These are phyloP conservation scores for Conringia planisiliqua DNA, from an alignment of 345 rosid species.

Conservation along the genomic window DNA sequence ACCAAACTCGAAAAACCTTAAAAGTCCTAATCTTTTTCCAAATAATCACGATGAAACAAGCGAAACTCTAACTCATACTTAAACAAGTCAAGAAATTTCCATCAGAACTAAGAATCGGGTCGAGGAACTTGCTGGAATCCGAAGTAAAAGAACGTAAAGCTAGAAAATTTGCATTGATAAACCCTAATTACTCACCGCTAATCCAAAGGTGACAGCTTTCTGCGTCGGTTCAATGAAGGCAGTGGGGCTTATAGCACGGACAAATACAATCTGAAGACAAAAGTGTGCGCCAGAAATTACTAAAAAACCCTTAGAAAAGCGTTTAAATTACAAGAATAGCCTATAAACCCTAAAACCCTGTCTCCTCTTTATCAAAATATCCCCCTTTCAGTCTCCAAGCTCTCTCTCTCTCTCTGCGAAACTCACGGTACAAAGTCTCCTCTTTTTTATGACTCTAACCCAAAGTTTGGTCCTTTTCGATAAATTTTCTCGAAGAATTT, in stretches of 20 bases:
- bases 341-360: slow-evolving; percentile 25
- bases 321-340: slow-evolving; percentile 1
- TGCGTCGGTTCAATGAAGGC: neutral
- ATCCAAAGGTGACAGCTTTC: slow-evolving; percentile 6
- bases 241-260: neutral
- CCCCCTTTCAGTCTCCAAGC: slow-evolving; percentile 2
- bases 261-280: neutral
- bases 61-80: neutral
- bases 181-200: slow-evolving; percentile 24
- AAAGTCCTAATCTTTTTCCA: neutral
- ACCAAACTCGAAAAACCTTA: neutral
- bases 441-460: neutral
- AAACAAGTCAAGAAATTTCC: neutral
- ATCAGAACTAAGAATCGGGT: neutral
- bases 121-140: neutral
- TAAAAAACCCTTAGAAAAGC: neutral
- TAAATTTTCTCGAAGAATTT: neutral
- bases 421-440: slow-evolving; percentile 20
- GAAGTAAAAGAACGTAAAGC: neutral
- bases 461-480: neutral
- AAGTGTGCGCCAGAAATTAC: neutral
- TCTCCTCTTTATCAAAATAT: neutral
- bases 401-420: neutral
- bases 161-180: neutral
- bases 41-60: neutral